These are phyloP conservation scores for Blastobotrys capitulatus DNA, from an alignment of 1,139 yeast species.

Conservation along the genomic window DNA sequence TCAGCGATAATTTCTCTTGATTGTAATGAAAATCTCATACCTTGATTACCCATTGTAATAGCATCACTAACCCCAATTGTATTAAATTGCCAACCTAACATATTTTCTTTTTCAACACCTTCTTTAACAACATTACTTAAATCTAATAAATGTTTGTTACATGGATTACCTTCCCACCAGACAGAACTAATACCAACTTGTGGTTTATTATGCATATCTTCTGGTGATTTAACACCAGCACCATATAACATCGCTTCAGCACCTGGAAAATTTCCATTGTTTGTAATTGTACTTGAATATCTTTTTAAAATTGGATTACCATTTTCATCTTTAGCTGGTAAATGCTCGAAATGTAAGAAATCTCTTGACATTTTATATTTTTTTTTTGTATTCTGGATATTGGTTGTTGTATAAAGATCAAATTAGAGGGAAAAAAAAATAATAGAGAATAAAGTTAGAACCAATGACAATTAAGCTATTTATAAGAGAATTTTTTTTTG, in stretches of 20 bases:
- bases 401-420: no score
- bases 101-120: slow-evolving; percentile 75
- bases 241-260: slow-evolving; percentile 93
- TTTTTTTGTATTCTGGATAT: no score
- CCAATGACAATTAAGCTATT: no score
- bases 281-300: slow-evolving; percentile 71
- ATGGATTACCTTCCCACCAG: slow-evolving; percentile 98
- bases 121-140: slow-evolving; percentile 69
- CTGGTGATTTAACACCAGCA: slow-evolving; percentile 73
- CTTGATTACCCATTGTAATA: slow-evolving; percentile 91
- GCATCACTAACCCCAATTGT: slow-evolving; percentile 95
- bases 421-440: no score
- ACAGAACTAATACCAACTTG: slow-evolving; percentile 94
- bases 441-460: no score
- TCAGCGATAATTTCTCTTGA: slow-evolving; percentile 93
- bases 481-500: no score
- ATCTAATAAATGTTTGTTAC: slow-evolving; percentile 89
- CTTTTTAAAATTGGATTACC: slow-evolving; percentile 45
- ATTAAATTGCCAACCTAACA: slow-evolving; percentile 92
- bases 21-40: slow-evolving; percentile 92
- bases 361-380: background rate
- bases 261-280: slow-evolving; percentile 83
- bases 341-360: slow-evolving; percentile 14
- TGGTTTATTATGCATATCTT: slow-evolving; percentile 58
- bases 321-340: slow-evolving; percentile 10